phyloP scores from a whole-genome alignment of 1,139 yeast genomes.

The Pichia sp. region DNA sequence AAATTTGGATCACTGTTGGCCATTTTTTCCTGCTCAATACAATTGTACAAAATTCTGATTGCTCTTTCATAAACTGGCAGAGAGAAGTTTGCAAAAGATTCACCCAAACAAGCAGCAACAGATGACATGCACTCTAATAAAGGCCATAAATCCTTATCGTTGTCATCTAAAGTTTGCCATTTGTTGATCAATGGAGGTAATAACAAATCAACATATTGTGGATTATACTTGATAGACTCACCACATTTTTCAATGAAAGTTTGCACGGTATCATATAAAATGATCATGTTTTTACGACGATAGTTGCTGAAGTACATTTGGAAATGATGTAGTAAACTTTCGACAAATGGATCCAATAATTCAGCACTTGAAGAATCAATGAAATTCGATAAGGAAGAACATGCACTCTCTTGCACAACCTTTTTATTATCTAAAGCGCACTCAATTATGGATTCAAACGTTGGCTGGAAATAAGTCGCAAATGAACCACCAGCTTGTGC shows the following conservation, averaged over 20 bases:
- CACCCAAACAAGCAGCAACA: slow-evolving; percentile 82
- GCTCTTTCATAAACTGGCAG: slow-evolving; percentile 83
- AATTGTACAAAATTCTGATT: slow-evolving; percentile 54
- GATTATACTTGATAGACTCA: slow-evolving; percentile 40
- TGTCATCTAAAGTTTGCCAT: slow-evolving; percentile 70
- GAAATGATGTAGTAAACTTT: slow-evolving; percentile 61
- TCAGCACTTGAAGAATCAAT: slow-evolving; percentile 68
- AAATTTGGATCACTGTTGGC: slow-evolving; percentile 59
- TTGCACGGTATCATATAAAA: slow-evolving; percentile 87
- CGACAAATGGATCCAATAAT: slow-evolving; percentile 48
- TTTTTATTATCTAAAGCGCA: slow-evolving; percentile 79
- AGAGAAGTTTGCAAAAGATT: slow-evolving; percentile 82
- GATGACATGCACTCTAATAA: slow-evolving; percentile 87
- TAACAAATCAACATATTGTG: slow-evolving; percentile 49
- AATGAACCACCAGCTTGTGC: slow-evolving; percentile 54
- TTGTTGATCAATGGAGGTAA: slow-evolving; percentile 75
- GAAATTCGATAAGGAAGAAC: slow-evolving; percentile 76
- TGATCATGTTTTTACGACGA: slow-evolving; percentile 73
- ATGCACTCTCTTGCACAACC: slow-evolving; percentile 91
- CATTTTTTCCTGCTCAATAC: slow-evolving; percentile 60
- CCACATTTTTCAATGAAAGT: slow-evolving; percentile 79
- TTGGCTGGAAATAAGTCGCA: slow-evolving; percentile 64
- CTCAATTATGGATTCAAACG: slow-evolving; percentile 63
- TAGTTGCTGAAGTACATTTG: slow-evolving; percentile 66
- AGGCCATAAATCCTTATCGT: slow-evolving; percentile 85